A percentile compares a stretch with the other conserved stretches of the same genome.
Evolutionary conservation across 1,284 basidiomycete genomes (phyloP).

Genomic region (Veloboletus limbatus): DNA sequence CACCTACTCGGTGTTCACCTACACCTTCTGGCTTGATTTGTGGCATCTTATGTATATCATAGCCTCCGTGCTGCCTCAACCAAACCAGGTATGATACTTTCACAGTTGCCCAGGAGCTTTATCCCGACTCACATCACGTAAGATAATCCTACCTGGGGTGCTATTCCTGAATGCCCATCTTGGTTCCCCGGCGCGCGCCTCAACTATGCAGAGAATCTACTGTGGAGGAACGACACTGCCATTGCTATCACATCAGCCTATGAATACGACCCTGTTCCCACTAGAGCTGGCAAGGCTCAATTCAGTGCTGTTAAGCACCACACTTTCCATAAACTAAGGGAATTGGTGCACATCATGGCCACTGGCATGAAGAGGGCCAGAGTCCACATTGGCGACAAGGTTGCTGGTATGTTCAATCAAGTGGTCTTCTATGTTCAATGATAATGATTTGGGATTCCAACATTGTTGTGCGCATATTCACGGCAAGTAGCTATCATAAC

Average conservation of each 20-base stretch:
- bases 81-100: constrained; percentile 42
- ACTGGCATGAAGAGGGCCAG: constrained; percentile 55
- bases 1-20: constrained; percentile 57
- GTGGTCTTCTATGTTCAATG: background rate
- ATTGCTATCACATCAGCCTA: constrained; percentile 55
- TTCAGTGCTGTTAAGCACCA: constrained; percentile 45
- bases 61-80: constrained; percentile 48
- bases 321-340: constrained; percentile 51
- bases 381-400: constrained; percentile 54
- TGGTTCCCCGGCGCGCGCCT: constrained; percentile 79
- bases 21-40: constrained; percentile 62
- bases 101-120: background rate
- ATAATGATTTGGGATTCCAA: constrained; percentile 1
- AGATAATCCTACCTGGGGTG: constrained; percentile 47
- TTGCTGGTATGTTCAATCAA: constrained; percentile 49
- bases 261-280: constrained; percentile 38
- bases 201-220: constrained; percentile 88
- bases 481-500: constrained; percentile 52
- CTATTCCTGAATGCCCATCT: constrained; percentile 57
- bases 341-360: constrained; percentile 53
- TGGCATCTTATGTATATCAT: constrained; percentile 61
- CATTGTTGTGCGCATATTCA: background rate
- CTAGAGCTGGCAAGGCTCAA: constrained; percentile 7
- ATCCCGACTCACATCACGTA: constrained; percentile 3
- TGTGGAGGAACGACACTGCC: constrained; percentile 57